These are phyloP conservation scores for Haematococcus lacustris DNA, from an alignment of 139 green algal genomes.

Conservation along the genomic window DNA sequence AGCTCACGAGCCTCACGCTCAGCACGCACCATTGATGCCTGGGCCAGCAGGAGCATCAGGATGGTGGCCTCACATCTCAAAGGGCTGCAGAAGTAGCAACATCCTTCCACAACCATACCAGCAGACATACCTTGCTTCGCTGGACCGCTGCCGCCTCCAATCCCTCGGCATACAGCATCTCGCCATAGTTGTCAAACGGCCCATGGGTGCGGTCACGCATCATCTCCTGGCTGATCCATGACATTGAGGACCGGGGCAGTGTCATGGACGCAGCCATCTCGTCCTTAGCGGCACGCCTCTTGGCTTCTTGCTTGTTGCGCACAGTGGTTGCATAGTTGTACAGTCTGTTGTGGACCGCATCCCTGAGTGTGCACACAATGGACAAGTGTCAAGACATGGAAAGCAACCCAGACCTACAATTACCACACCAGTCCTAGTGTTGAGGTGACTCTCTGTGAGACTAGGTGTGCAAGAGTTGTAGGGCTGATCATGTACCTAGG, in stretches of 20 bases:
- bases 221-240: conserved; percentile 59
- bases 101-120: no score
- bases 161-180: conserved; percentile 78
- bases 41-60: no score
- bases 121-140: conserved; percentile 27
- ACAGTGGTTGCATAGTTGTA: conserved; percentile 45
- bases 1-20: conserved; percentile 34
- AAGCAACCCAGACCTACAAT: no score
- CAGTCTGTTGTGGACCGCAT: conserved; percentile 39
- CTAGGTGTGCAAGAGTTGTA: no score
- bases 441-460: no score
- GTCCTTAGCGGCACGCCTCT: conserved; percentile 13
- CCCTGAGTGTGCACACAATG: no score
- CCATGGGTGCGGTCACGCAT: conserved; percentile 46
- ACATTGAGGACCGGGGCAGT: conserved; percentile 39
- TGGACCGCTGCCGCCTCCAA: conserved; percentile 31
- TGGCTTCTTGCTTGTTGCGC: conserved; percentile 35
- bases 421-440: no score
- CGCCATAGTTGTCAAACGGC: conserved; percentile 66
- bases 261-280: conserved; percentile 11
- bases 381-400: no score
- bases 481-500: no score
- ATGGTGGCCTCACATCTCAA: no score
- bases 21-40: conserved; percentile 22
- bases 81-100: no score